A percentile compares a stretch with the other conserved stretches of the same genome.
Conservation (phyloP, 257 asterid species). For the Jacaranda copaia region DNA sequence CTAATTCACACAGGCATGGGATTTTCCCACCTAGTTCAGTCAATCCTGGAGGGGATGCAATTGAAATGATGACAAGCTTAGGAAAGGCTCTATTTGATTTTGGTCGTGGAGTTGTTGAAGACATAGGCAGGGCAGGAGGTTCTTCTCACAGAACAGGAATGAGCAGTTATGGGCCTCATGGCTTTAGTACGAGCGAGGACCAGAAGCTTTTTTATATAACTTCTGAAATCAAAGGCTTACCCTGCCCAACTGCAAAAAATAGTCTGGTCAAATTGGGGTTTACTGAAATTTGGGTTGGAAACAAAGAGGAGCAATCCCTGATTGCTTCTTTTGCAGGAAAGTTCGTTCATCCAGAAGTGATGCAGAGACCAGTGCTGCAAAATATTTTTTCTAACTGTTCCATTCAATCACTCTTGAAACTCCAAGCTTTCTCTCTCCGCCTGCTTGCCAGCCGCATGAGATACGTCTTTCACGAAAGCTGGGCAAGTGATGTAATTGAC, state of each 20-base stretch:
- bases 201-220: slow-evolving; percentile 56
- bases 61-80: slow-evolving; percentile 89
- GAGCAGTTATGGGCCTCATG: slow-evolving; percentile 46
- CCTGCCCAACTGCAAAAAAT: slow-evolving; percentile 85
- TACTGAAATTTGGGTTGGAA: slow-evolving; percentile 85
- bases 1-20: slow-evolving; percentile 53
- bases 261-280: slow-evolving; percentile 68
- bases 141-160: slow-evolving; percentile 64
- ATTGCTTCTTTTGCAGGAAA: slow-evolving; percentile 74
- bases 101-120: slow-evolving; percentile 97
- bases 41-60: slow-evolving; percentile 90
- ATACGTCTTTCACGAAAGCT: slow-evolving; percentile 74
- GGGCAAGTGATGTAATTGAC: slow-evolving; percentile 75
- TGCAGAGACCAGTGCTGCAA: slow-evolving; percentile 74
- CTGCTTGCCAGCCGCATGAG: slow-evolving; percentile 81
- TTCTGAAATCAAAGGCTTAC: slow-evolving; percentile 82
- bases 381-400: slow-evolving; percentile 66
- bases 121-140: slow-evolving; percentile 80
- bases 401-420: slow-evolving; percentile 68
- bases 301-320: slow-evolving; percentile 74
- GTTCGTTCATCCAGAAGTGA: slow-evolving; percentile 83
- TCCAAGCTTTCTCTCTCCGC: slow-evolving; percentile 72
- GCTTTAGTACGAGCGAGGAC: slow-evolving; percentile 57
- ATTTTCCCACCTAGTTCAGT: slow-evolving; percentile 49
- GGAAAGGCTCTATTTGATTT: slow-evolving; percentile 93